Conservation (phyloP, 2,329 filamentous ascomycete genomes). For the Rosellinia necatrix region DNA sequence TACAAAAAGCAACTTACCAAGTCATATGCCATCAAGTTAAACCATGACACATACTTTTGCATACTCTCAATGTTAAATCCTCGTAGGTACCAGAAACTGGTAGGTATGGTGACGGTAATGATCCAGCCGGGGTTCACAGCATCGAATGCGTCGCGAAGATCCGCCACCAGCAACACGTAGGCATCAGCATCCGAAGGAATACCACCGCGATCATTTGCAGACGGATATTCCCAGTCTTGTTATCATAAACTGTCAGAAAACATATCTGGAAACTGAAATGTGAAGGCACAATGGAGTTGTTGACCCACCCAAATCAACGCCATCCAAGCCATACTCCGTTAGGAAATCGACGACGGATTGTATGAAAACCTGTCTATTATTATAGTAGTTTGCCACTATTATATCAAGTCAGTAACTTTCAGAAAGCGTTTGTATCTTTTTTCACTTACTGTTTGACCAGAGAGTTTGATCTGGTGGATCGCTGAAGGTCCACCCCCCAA, state of each 20-base stretch:
- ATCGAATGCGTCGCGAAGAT: not conserved
- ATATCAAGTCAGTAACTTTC: no score
- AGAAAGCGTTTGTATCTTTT: no score
- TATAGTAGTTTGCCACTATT: no score
- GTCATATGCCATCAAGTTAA: slow-evolving; percentile 1
- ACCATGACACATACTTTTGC: not conserved
- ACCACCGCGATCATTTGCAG: not conserved
- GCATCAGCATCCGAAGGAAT: not conserved
- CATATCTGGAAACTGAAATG: no score
- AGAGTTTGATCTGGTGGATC: not conserved
- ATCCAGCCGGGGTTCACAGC: not conserved
- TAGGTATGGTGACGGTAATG: not conserved
- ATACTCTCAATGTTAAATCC: not conserved
- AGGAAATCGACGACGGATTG: not conserved
- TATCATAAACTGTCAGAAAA: not conserved
- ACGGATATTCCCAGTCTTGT: slow-evolving; percentile 7
- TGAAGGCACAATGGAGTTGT: no score
- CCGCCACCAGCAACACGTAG: not conserved
- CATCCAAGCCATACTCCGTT: not conserved
- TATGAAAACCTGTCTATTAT: not conserved
- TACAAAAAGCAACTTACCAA: no score
- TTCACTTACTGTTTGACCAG: not conserved
- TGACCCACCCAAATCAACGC: not conserved
- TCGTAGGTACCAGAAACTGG: not conserved
- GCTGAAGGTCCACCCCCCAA: not conserved